Evolutionary conservation across 495 filamentous ascomycete genomes (phyloP), one percentile per base, ranked within the genome.

Genomic region (Daldinia bambusicola): DNA sequence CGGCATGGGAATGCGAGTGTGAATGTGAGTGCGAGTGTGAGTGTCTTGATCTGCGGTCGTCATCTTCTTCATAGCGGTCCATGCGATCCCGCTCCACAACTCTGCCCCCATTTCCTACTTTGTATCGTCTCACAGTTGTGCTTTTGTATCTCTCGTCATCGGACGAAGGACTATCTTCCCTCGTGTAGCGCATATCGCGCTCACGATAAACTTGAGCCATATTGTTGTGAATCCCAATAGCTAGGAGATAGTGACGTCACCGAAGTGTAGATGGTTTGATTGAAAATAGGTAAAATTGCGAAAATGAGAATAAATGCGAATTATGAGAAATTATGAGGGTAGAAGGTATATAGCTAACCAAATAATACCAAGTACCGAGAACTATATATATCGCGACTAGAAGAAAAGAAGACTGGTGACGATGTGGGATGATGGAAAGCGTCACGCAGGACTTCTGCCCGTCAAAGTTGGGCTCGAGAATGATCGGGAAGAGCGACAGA

Each of bases 41-140:
- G 62, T 83, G 77, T 58, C 78, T 78, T 50, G 80, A 80, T 63
- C 82, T 77, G 58, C 80, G 83, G 56, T 85, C 83, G 56, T 85
- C 85, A 55, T 86, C 85, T 66, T 84, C 77, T 59, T 85, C 81
- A 22, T 84, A 81, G 62, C 80, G 79, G 56, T 83, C 82, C 41
- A 79, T 70, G 13, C 80, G 80, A 63, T 83, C 77, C 40, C 66
- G 65, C 41, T 72, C 69, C n/a, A 75, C 76, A 53, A 78, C 67
- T 52, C 83, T 82, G 9, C 76, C 78, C 14, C 67, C 61, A 16
- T 71, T 71, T 12, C 78, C 59, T 51, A 86, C 85, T 56, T 87
- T 86, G 77, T 89, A 89, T 40, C 84, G 82, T 74, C 84, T 84
- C 37, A 88, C 82, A 4, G 84, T 87, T 31, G 82, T 85, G 63